These are phyloP conservation scores for Clonostachys chloroleuca DNA, from an alignment of 2,329 filamentous ascomycete species.

Conservation along the genomic window DNA sequence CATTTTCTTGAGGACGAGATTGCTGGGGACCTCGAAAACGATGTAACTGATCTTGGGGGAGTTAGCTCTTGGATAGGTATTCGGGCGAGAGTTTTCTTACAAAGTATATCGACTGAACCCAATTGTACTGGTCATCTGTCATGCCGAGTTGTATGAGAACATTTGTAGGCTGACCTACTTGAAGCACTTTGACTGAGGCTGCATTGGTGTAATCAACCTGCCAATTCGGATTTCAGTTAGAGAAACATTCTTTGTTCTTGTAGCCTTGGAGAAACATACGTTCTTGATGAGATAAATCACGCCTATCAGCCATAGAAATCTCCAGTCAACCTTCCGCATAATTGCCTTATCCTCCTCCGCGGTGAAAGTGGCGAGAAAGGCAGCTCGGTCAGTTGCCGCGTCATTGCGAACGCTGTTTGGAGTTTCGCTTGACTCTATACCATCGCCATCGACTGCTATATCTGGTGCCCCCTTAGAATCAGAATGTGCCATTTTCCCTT, in stretches of 20 bases:
- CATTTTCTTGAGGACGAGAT: constrained; percentile 59
- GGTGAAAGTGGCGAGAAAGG: not conserved
- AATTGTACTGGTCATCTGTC: not conserved
- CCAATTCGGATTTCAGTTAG: too few relatives aligned
- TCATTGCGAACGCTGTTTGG: not conserved
- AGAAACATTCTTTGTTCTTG: not conserved
- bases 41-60: constrained; percentile 28
- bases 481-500: too few relatives aligned
- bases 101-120: not conserved
- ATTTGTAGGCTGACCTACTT: not conserved
- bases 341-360: not conserved
- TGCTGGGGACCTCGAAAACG: constrained; percentile 59
- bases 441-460: too few relatives aligned
- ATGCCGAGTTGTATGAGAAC: not conserved
- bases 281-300: not conserved
- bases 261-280: not conserved
- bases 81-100: not conserved
- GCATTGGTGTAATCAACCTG: not conserved
- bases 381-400: not conserved
- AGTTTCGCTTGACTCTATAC: too few relatives aligned
- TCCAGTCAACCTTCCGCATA: not conserved
- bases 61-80: not conserved
- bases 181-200: not conserved
- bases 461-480: too few relatives aligned
- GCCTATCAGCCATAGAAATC: not conserved